Percentiles rank a stretch among this genome's conserved stretches.
phyloP scores from a whole-genome alignment of 352 stramenopile genomes.

The Sclerospora graminicola region DNA sequence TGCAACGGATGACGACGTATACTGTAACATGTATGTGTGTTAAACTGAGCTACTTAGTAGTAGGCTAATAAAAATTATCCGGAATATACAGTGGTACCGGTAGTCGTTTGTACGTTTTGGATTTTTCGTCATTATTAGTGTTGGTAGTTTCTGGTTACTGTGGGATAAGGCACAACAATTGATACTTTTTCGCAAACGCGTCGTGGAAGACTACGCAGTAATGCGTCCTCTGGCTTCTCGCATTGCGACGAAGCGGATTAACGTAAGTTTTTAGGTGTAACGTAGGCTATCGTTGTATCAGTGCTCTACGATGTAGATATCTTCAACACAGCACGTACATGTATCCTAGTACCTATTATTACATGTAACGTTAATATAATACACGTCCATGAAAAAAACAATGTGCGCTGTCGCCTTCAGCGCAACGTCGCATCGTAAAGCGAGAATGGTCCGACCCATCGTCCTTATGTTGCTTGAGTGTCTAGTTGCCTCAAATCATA shows the following conservation, averaged over 20 bases:
- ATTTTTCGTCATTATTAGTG: neutral
- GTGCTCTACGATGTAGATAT: too few relatives aligned
- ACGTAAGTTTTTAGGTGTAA: neutral
- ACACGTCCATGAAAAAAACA: too few relatives aligned
- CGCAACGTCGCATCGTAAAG: too few relatives aligned
- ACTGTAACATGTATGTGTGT: neutral
- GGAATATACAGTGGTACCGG: too few relatives aligned
- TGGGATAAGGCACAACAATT: too few relatives aligned
- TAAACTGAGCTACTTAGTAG: neutral
- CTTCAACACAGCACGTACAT: too few relatives aligned
- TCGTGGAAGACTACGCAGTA: neutral
- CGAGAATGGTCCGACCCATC: neutral
- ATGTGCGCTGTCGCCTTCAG: neutral
- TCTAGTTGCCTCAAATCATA: conserved; percentile 2
- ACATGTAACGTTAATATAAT: too few relatives aligned
- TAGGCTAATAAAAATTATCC: conserved; percentile 2
- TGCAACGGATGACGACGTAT: conserved; percentile 15
- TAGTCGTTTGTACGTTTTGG: neutral
- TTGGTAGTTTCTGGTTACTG: too few relatives aligned
- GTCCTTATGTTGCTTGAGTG: conserved; percentile 6
- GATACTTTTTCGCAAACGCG: neutral
- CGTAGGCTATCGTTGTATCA: too few relatives aligned
- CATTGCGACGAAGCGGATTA: neutral
- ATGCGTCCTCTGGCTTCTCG: neutral
- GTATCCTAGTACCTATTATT: too few relatives aligned